Evolutionary conservation across 805 yeast species (phyloP), one percentile per base, ranked within the genome.

Genomic region (Candida ortonii): DNA sequence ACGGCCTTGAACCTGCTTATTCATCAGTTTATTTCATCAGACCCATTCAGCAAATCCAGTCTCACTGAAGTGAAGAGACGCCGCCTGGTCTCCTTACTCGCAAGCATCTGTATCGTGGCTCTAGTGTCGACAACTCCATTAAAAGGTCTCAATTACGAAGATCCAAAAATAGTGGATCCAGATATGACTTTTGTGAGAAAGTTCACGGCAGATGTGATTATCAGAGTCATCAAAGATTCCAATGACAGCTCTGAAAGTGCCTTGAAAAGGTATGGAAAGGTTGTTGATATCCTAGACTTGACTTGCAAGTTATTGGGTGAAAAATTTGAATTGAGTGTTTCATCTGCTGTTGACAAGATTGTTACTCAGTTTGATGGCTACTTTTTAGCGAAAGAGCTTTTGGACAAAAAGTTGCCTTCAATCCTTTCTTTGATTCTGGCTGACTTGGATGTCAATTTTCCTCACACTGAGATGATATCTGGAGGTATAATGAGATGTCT

Each of bases 1-100:
- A 82, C 94, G 0, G 80, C 90, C 1, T 58, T 89, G 41, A 85
- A 87, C 53, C 76, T 84, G 46, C 70, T 88, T 39, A 58, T 88
- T 12, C 88, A 85, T 53, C 88, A 83, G 50, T 67, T 89, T 30
- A 57, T 88, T 3, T 78, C 83, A 3, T 68, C 79, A 3, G 64
- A 70, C n/a, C 65, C 61, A 45, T 64, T 64, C 23, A 65, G 53
- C 7, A 55, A 57, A 1, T 57, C 59, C 3, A 49, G 52, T 15
- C 41, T 61, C n/a, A 45, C 59, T 9, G 63, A 68, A 28, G 55
- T 41, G 20, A 72, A 72, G 37, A 64, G 94, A 59, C 68, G 73
- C 44, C 61, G 62, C 14, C 66, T 78, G 0, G 67, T 87, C 4
- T 72, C 90, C 1, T 67, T 75, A 24, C 61, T 84, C 22, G 80